Conservation (phyloP, 164 flowering plant genomes). For the Tetrastigma voinierianum region DNA sequence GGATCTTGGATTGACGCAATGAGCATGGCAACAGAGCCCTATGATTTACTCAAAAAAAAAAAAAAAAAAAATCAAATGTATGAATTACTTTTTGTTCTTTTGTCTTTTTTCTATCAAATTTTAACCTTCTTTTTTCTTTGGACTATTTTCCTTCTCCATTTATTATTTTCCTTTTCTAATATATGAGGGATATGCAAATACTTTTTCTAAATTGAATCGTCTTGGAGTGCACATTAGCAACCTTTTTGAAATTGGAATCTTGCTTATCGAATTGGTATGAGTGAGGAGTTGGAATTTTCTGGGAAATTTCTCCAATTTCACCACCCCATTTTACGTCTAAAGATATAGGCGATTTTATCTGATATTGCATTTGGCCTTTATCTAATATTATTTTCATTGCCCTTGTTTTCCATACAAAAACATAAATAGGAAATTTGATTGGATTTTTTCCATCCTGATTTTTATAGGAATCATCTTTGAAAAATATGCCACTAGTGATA, state of each 20-base stretch:
- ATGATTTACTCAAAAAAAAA: slow-evolving; percentile 73
- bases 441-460: background rate
- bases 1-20: slow-evolving; percentile 14
- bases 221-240: no score
- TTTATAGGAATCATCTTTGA: slow-evolving; percentile 72
- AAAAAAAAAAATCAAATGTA: slow-evolving; percentile 70
- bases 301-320: no score
- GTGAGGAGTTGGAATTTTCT: no score
- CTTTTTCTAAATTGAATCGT: no score
- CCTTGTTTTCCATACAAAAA: slow-evolving; percentile 1
- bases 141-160: no score
- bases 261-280: no score
- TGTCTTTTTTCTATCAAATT: slow-evolving; percentile 8
- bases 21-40: slow-evolving; percentile 45
- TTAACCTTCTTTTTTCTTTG: no score
- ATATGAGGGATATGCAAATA: background rate
- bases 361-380: background rate
- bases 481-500: slow-evolving; percentile 90
- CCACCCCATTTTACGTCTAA: no score
- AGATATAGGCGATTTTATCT: background rate
- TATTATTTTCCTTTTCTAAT: no score
- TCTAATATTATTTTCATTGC: no score
- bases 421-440: background rate
- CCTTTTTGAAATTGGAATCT: background rate
- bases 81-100: slow-evolving; percentile 9